phyloP scores from a whole-genome alignment of 257 asterid genomes.

The Solanum chiquidenum region DNA sequence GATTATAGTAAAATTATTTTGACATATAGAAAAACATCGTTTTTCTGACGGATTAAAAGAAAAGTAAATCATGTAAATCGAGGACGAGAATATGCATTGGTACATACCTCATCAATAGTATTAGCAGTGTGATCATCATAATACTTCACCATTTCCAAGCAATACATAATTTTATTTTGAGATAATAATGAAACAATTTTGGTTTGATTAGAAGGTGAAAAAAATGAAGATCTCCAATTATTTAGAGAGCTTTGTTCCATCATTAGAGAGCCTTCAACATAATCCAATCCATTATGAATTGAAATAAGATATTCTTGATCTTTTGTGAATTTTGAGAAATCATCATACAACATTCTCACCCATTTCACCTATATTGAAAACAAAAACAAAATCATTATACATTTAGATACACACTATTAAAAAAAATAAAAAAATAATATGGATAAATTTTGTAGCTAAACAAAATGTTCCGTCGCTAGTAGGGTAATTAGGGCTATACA shows the following conservation, averaged over 20 bases:
- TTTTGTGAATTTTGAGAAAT: constrained; percentile 30
- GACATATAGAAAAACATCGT: too few relatives aligned
- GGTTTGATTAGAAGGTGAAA: constrained; percentile 21
- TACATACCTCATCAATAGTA: constrained; percentile 28
- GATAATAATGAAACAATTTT: constrained; percentile 16
- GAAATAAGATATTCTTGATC: constrained; percentile 42
- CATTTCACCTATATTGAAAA: constrained; percentile 30
- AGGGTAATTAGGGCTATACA: too few relatives aligned
- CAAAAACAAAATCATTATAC: too few relatives aligned
- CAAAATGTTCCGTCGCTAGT: too few relatives aligned
- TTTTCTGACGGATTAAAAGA: rapidly evolving
- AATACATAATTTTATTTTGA: constrained; percentile 26
- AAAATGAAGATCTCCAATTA: constrained; percentile 32
- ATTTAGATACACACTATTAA: too few relatives aligned
- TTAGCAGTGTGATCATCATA: constrained; percentile 9
- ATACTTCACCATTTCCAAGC: constrained; percentile 44
- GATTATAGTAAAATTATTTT: background rate
- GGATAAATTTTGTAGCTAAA: too few relatives aligned
- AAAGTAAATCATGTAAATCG: background rate
- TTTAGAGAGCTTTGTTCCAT: constrained; percentile 10
- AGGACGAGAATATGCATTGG: background rate
- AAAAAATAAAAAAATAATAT: too few relatives aligned
- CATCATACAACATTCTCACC: constrained; percentile 32
- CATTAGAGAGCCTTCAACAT: constrained; percentile 37
- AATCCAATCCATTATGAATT: constrained; percentile 10